Evolutionary conservation across 2,329 filamentous ascomycete species (phyloP).

Genomic region (Penicillium brevicompactum): DNA sequence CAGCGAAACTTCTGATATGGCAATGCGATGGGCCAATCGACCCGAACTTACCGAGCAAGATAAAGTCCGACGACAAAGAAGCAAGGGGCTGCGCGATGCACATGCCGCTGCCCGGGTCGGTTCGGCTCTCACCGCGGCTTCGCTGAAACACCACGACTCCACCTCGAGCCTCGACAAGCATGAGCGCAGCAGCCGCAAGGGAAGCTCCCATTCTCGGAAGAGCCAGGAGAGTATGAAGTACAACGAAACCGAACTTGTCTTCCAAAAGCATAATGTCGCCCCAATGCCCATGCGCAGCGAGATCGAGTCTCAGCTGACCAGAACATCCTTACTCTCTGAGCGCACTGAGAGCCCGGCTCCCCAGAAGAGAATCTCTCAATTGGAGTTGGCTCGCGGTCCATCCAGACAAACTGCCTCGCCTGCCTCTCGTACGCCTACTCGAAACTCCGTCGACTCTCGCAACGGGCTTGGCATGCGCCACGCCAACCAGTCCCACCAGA

Average conservation of each 20-base stretch:
- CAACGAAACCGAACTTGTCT: slow-evolving; percentile 57
- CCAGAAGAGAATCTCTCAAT: slow-evolving; percentile 62
- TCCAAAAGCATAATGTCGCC: slow-evolving; percentile 63
- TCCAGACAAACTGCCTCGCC: slow-evolving; percentile 58
- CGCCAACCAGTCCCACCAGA: slow-evolving; percentile 55
- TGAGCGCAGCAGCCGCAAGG: slow-evolving; percentile 29
- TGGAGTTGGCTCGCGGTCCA: slow-evolving; percentile 65
- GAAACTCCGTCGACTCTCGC: slow-evolving; percentile 50
- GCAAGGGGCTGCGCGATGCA: slow-evolving; percentile 57
- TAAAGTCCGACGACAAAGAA: slow-evolving; percentile 55
- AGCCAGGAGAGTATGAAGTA: slow-evolving; percentile 45
- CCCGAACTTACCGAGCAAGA: slow-evolving; percentile 55
- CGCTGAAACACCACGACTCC: slow-evolving; percentile 67
- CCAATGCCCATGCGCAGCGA: slow-evolving; percentile 89
- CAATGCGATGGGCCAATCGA: slow-evolving; percentile 48
- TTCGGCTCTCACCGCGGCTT: slow-evolving; percentile 63
- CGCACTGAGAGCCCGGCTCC: slow-evolving; percentile 74
- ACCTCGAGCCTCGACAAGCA: slow-evolving; percentile 56
- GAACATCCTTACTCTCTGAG: slow-evolving; percentile 82
- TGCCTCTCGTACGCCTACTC: slow-evolving; percentile 63
- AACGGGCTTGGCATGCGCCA: slow-evolving; percentile 68
- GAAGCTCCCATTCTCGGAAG: slow-evolving; percentile 43
- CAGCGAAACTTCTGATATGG: slow-evolving; percentile 51
- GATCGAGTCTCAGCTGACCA: slow-evolving; percentile 81
- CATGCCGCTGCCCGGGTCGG: slow-evolving; percentile 59